Evolutionary conservation across 1,139 yeast species (phyloP).

Genomic region (Suhomyces coccinellae): DNA sequence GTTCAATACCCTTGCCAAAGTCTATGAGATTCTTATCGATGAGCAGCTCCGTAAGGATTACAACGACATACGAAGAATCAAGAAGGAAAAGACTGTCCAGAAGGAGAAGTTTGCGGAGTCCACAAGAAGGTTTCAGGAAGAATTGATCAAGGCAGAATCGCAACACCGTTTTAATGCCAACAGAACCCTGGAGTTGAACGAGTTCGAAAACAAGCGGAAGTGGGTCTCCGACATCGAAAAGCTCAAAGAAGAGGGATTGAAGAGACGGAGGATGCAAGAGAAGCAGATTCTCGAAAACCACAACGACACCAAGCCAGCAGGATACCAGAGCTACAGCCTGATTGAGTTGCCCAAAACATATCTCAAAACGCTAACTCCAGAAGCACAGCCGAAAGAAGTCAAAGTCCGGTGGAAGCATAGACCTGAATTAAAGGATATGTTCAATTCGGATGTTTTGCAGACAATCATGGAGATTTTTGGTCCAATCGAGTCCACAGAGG

Average conservation of each 20-base stretch:
- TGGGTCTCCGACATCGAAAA: slow-evolving; percentile 27
- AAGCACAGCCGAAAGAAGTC: slow-evolving; percentile 9
- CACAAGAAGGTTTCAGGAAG: slow-evolving; percentile 34
- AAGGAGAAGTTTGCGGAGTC: slow-evolving; percentile 25
- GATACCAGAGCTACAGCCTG: slow-evolving; percentile 25
- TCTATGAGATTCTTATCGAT: slow-evolving; percentile 42
- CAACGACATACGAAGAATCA: slow-evolving; percentile 30
- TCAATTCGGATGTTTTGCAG: slow-evolving; percentile 33
- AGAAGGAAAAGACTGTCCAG: slow-evolving; percentile 15
- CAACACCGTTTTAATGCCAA: slow-evolving; percentile 8
- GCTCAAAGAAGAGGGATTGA: slow-evolving; percentile 33
- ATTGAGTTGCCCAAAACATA: slow-evolving; percentile 14
- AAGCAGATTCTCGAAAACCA: slow-evolving; percentile 3
- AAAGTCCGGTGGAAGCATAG: slow-evolving; percentile 47
- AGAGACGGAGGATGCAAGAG: slow-evolving; percentile 28
- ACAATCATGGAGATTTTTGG: slow-evolving; percentile 53
- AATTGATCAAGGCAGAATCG: slow-evolving; percentile 33
- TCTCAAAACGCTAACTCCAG: not conserved
- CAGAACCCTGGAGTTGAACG: slow-evolving; percentile 7
- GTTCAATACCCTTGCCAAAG: slow-evolving; percentile 40
- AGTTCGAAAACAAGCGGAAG: slow-evolving; percentile 9
- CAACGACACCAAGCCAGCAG: not conserved
- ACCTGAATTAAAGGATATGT: slow-evolving; percentile 32
- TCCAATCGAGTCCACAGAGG: slow-evolving; percentile 22
- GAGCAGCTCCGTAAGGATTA: slow-evolving; percentile 33